Base-by-base conservation (phyloP, 306 rosid species). In the Cicer bijugum region DNA sequence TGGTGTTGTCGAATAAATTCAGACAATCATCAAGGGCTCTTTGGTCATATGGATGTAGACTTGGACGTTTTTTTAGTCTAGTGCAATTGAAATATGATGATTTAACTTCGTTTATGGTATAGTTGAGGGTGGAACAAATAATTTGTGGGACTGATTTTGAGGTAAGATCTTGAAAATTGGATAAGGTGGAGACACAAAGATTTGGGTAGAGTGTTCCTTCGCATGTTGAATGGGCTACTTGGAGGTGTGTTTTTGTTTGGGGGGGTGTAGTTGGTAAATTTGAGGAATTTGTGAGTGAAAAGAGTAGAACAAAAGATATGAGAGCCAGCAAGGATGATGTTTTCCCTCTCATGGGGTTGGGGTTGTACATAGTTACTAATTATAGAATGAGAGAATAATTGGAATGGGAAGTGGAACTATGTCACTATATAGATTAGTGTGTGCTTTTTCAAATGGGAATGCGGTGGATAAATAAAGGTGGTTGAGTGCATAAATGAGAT, bases 1-100 rank as follows among this genome's bases (percentile, higher is more conserved):
- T 16, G 19, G 94, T 91, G 77, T 50, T 69, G 1, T 88, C 89
- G 5, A 93, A 77, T 28, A 93, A 86, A 72, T 80, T 75, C 43
- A 85, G 52, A 52, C 98, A 93, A 72, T 93, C 98, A 9, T 91
- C 89, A 0, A 93, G 90, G 2, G 98, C 97, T 20, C 78, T 58
- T 43, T 79, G 63, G 14, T 89, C 82, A 7, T 69, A 50, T 20
- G 75, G 50, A 16, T 19, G 40, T 12, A 84, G 80, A 5, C 5
- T 51, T 9, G 9, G 78, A 82, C 79, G 4, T 28, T 74, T 4
- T 44, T 52, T 71, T 6, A 88, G 69, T 28, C 20, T 2, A 35
- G 65, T 73, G 81, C 94, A 89, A 81, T 84, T 89, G 55, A 69
- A 38, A 82, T 87, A 82, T 1, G 96, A 87, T 9, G 33, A 67